Percentiles rank a stretch among this genome's conserved stretches.
These are phyloP conservation scores for Cyclostephanos tholiformis DNA, from an alignment of 108 stramenopile species.

Conservation along the genomic window DNA sequence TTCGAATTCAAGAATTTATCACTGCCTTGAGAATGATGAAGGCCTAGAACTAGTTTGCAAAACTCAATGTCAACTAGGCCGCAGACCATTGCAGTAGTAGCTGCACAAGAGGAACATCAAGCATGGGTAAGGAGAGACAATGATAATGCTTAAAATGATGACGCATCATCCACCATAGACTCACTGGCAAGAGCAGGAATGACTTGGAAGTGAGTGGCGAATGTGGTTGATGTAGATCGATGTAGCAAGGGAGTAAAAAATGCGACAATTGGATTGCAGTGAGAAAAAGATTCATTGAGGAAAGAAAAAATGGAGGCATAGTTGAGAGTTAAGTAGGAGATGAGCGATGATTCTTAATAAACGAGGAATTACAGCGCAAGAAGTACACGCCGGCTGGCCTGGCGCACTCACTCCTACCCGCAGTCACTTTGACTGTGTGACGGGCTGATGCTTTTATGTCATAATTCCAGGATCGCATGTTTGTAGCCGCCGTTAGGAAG, in stretches of 20 bases:
- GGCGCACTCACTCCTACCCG: constrained; percentile 65
- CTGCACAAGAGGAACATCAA: constrained; percentile 1
- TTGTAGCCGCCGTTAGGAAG: constrained; percentile 74
- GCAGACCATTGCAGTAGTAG: constrained; percentile 87
- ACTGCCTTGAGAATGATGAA: constrained; percentile 57
- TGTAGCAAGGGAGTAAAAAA: constrained; percentile 69
- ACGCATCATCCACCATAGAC: not conserved
- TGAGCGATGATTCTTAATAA: too few species aligned
- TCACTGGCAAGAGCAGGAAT: constrained; percentile 16
- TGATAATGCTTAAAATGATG: not conserved
- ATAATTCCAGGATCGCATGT: constrained; percentile 80
- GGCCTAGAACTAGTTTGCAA: constrained; percentile 68
- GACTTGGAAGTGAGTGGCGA: not conserved
- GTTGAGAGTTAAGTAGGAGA: too few species aligned
- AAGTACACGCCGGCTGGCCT: too few species aligned
- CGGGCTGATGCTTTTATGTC: constrained; percentile 79
- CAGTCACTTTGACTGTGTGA: constrained; percentile 77
- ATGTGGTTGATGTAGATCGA: too few species aligned
- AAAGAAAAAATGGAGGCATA: too few species aligned
- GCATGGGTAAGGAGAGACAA: not conserved
- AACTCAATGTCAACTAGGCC: constrained; percentile 85
- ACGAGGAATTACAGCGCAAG: too few species aligned
- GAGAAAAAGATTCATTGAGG: too few species aligned
- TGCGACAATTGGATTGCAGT: too few species aligned
- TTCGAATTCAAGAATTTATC: constrained; percentile 64